Evolutionary conservation across 2,329 filamentous ascomycete genomes (phyloP).

Genomic region (Pseudogymnoascus sp.): DNA sequence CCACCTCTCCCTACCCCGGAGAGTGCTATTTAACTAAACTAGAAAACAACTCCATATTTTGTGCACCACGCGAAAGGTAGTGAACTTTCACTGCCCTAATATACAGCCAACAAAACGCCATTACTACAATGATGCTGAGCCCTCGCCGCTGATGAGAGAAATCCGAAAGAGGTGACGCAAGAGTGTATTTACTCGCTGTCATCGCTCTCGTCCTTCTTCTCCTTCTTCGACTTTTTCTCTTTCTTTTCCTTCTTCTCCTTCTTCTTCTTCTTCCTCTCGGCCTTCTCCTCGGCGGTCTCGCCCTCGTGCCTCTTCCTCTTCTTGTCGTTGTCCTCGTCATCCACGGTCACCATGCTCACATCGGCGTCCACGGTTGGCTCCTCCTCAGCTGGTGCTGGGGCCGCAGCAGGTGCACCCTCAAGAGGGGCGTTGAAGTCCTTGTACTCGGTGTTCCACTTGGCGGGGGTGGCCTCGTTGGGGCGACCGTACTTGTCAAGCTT

Average conservation of each 20-base stretch:
- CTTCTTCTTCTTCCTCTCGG: slow-evolving; percentile 41
- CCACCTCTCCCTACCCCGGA: not conserved
- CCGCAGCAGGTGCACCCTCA: slow-evolving; percentile 31
- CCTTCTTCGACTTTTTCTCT: slow-evolving; percentile 34
- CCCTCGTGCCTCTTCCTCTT: slow-evolving; percentile 77
- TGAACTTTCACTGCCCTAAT: slow-evolving; percentile 9
- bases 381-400: slow-evolving; percentile 28
- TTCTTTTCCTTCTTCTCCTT: slow-evolving; percentile 46
- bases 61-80: slow-evolving; percentile 8
- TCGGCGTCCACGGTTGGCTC: slow-evolving; percentile 32
- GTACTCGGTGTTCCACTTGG: slow-evolving; percentile 88
- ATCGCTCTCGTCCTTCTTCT: slow-evolving; percentile 28
- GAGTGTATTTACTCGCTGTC: slow-evolving; percentile 40
- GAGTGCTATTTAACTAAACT: slow-evolving; percentile 8
- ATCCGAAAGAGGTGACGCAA: slow-evolving; percentile 1
- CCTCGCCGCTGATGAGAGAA: slow-evolving; percentile 7
- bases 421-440: slow-evolving; percentile 69
- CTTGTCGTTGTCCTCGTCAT: slow-evolving; percentile 50
- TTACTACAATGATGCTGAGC: slow-evolving; percentile 9
- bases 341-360: slow-evolving; percentile 42
- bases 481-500: slow-evolving; percentile 98
- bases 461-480: slow-evolving; percentile 83
- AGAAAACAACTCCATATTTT: slow-evolving; percentile 8
- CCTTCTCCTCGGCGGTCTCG: slow-evolving; percentile 60
- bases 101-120: slow-evolving; percentile 6